Base-by-base conservation (phyloP, 139 green algal species). In the Pleodorina starrii region DNA sequence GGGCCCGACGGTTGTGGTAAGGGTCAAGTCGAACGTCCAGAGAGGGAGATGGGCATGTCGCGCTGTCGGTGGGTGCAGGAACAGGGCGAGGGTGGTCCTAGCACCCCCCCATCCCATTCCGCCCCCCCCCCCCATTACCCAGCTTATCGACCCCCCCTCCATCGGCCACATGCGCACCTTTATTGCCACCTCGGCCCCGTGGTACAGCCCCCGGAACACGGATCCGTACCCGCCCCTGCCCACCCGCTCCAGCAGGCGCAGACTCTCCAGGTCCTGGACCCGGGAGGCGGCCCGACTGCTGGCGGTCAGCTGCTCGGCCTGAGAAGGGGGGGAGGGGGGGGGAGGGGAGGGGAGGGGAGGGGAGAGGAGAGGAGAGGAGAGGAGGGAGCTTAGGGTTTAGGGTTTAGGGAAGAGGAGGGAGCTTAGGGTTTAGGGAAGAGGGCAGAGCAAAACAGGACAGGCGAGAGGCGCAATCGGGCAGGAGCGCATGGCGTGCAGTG, bases 161-260 rank as follows among this genome's bases (percentile, higher is more conserved):
- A n/a, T n/a, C n/a, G n/a, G n/a, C n/a, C n/a, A n/a, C n/a, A n/a
- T n/a, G n/a, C n/a, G n/a, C n/a, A 83, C 88, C 92, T 98, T 98
- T 44, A 98, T 93, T 7, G 96, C 96, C 43, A 98, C 96, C 63
- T 97, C 94, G 0, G 95, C 96, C 40, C 95, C 89, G 48, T 91
- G 91, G 90, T 92, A 97, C 48, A 50, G 75, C 10, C 90, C 91
- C 38, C 87, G 77, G 87, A 73, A 94, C 40, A 97, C 93, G 84
- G 97, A 94, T 2, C 94, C 96, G 90, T 93, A 97, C 48, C 74
- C 92, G 69, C 96, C 96, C 19, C 96, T 95, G 36, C 96, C 96
- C 12, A 90, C 36, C 38, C 75, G 54, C 74, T 86, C 74, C 36
- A 87, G 51, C 19, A 90, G 21, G 63, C 73, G 57, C 32, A 79